Evolutionary conservation across 2,329 filamentous ascomycete species (phyloP).

Genomic region (Nothomitra cinnamomea): DNA sequence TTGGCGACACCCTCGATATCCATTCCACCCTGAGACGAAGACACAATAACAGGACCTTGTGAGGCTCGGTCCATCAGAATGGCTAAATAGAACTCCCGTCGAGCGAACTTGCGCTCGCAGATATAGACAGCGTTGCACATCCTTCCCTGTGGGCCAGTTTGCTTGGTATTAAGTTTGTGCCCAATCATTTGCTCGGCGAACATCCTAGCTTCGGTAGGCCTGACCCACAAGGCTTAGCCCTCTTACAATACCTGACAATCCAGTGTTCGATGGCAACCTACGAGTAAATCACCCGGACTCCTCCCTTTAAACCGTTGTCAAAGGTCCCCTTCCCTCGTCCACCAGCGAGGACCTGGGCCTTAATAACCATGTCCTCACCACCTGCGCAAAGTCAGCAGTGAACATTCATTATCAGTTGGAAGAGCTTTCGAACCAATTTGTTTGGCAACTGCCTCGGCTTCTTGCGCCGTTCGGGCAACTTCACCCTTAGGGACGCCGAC

Average conservation of each 20-base stretch:
- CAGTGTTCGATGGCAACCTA: conserved; percentile 22
- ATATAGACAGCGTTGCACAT: conserved; percentile 97
- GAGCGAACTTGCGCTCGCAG: conserved; percentile 98
- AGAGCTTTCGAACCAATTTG: conserved; percentile 46
- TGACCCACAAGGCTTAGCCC: conserved; percentile 17
- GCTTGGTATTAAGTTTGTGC: conserved; percentile 98
- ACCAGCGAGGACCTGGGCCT: conserved; percentile 95
- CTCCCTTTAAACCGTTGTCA: conserved; percentile 96
- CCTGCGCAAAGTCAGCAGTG: conserved; percentile 24
- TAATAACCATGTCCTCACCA: conserved; percentile 95
- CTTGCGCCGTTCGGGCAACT: conserved; percentile 65
- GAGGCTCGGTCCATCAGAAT: conserved; percentile 93
- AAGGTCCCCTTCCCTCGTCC: conserved; percentile 96
- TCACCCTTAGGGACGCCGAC: conserved; percentile 81
- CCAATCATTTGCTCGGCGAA: conserved; percentile 99
- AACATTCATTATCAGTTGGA: conserved; percentile 3
- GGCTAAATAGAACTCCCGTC: conserved; percentile 96
- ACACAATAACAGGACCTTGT: conserved; percentile 88
- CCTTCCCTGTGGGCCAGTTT: conserved; percentile 84
- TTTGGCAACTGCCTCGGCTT: conserved; percentile 85
- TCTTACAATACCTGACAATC: neutral
- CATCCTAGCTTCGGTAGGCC: conserved; percentile 83
- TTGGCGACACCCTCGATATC: conserved; percentile 98
- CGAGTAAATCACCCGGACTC: conserved; percentile 97
- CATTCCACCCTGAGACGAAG: conserved; percentile 97